phyloP scores from a whole-genome alignment of 257 asterid species.

The Forsythia viridissima region DNA sequence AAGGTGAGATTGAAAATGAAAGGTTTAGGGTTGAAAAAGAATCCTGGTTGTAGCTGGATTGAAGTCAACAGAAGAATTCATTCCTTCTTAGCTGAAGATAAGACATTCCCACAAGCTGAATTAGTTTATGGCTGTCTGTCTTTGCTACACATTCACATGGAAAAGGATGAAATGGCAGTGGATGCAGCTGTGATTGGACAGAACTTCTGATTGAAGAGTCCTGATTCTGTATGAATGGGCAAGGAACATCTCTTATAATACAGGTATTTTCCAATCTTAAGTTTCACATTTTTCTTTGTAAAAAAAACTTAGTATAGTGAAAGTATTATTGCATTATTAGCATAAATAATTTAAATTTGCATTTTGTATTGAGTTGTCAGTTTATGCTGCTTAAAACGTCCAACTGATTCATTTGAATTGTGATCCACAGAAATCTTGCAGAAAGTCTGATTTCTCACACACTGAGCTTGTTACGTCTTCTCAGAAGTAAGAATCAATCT shows the following conservation, averaged over 20 bases:
- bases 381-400: too few relatives aligned
- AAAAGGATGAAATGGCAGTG: conserved; percentile 25
- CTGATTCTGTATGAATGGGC: not conserved
- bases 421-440: too few relatives aligned
- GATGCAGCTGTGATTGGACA: not conserved
- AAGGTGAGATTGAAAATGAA: conserved; percentile 37
- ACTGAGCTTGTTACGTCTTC: too few relatives aligned
- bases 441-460: too few relatives aligned
- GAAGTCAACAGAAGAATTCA: conserved; percentile 31
- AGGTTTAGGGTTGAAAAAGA: conserved; percentile 34
- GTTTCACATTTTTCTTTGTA: too few relatives aligned
- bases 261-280: not conserved
- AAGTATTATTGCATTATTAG: too few relatives aligned
- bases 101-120: conserved; percentile 27
- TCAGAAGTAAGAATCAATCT: not conserved
- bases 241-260: too few relatives aligned
- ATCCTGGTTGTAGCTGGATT: conserved; percentile 47
- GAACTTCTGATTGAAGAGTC: not conserved
- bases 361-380: too few relatives aligned
- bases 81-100: conserved; percentile 31
- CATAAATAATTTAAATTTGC: too few relatives aligned
- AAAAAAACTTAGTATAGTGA: too few relatives aligned
- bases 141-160: conserved; percentile 26
- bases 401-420: too few relatives aligned
- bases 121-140: conserved; percentile 30